Base-by-base conservation (phyloP, 1,139 yeast genomes). In the Pichia sp. region DNA sequence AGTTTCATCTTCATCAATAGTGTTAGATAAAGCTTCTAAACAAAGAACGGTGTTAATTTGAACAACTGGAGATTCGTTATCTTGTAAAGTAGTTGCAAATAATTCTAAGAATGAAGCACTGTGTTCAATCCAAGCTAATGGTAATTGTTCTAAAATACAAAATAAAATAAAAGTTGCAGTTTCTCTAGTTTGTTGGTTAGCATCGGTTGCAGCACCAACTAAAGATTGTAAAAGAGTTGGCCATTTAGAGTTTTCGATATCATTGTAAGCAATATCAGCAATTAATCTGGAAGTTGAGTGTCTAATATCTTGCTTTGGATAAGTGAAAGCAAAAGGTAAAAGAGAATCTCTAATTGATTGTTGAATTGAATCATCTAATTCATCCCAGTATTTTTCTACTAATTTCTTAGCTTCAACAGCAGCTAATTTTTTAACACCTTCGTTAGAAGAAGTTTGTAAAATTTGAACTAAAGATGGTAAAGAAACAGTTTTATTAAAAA, bases 381-480 rank as follows among this genome's bases (percentile, higher is more conserved):
- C 52, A 31, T 70, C 76, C 98, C 98, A 91, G 58, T 78, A 79
- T 50, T 73, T 70, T 40, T 73, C 58, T 38, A 87, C 78, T 59
- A 84, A 75, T 64, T 93, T 91, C 66, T 96, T 79, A 33, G 89
- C 89, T 66, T 91, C 98, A 47, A 91, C 96, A 48, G 96, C 95
- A 15, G 97, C 95, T 51, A 91, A 72, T 64, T 88, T 96, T 60
- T 74, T 76, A 52, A 84, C 62, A 54, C 79, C 78, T 47, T 72
- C 77, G 51, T 76, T 78, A 31, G 69, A 67, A 50, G 79, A 76
- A 52, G 72, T 71, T 63, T 84, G 91, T 59, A 87, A 72, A 50
- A 91, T 76, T 57, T 85, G 94, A 53, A 91, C 69, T 60, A 89
- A 71, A 9, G 95, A 80, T 23, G 96, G 93, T 46, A 91, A 73